Evolutionary conservation across 2,329 filamentous ascomycete species (phyloP), one percentile per base, ranked within the genome.

Genomic region (Salinomyces thailandicus): DNA sequence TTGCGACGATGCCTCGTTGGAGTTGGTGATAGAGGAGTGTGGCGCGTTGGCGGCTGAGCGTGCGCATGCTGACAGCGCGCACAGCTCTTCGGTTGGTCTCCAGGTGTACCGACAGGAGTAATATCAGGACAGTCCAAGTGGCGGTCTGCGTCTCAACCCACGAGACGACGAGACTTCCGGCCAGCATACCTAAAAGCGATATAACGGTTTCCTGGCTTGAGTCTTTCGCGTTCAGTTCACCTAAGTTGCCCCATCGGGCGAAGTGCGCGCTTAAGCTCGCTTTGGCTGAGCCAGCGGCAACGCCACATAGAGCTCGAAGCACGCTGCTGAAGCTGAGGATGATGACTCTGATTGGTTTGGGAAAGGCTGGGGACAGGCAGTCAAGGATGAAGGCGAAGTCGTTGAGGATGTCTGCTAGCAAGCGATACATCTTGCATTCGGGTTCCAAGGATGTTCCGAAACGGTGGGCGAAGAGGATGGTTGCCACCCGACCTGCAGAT

Each of bases 151-250:
- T 76, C 35, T 81, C 75, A 15, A 95, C 75, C 44, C 74, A 67
- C 20, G 81, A 81, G 13, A 96, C 83, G 11, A 94, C 77, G 2
- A 93, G 42, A 32, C 80, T 91, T 1, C 91, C 91, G 11, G 73
- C 75, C 65, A 94, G 69, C 74, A 96, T 86, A 2, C 91, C 91
- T 20, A 94, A 44, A 17, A 96, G 68, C 2, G 85, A 89, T 38
- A 98, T 84, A 14, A 94, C 77, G 0, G 89, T 96, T 62, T 96
- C 91, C 63, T 96, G 91, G 47, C 84, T 93, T 9, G 86, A 86
- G 57, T 96, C 89, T 72, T 94, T 79, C 38, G 89, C 87, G 62
- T 95, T 96, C 38, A 98, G 69, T 59, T 96, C 89, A 2, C 85
- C 89, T 30, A 96, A 63, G 58, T 95, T 96, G 24, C 85, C 84